Conservation (phyloP, 2,329 filamentous ascomycete species). For the Alternaria incomplexa region DNA sequence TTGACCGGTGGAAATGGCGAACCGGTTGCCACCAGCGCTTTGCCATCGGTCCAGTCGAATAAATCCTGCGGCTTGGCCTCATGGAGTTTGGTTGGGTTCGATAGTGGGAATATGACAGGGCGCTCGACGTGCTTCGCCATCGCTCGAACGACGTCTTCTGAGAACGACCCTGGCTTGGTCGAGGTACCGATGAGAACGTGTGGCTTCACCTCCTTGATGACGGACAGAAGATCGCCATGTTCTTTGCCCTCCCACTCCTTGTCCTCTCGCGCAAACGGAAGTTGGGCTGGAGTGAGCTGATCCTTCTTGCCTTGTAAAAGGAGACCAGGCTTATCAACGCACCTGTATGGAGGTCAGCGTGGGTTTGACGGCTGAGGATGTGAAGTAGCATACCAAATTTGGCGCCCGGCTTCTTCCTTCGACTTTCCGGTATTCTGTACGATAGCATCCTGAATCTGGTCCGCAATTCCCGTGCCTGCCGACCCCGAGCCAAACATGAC, state of each 20-base stretch:
- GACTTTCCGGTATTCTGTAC: constrained; percentile 69
- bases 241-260: constrained; percentile 67
- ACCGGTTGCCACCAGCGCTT: constrained; percentile 80
- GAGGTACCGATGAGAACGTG: constrained; percentile 86
- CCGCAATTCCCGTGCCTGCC: constrained; percentile 84
- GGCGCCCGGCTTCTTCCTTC: constrained; percentile 75
- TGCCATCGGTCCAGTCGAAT: constrained; percentile 77
- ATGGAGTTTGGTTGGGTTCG: constrained; percentile 83
- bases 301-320: constrained; percentile 68
- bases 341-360: constrained; percentile 56
- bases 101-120: constrained; percentile 87
- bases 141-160: constrained; percentile 72
- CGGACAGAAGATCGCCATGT: constrained; percentile 65
- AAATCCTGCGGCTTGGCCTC: constrained; percentile 81
- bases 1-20: constrained; percentile 80
- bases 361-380: rapidly evolving
- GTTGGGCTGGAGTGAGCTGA: constrained; percentile 70
- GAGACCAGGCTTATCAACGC: constrained; percentile 81
- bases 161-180: constrained; percentile 78
- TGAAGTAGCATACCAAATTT: constrained; percentile 69
- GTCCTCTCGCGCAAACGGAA: constrained; percentile 68
- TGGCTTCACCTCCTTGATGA: constrained; percentile 74
- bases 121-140: constrained; percentile 76
- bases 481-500: constrained; percentile 82
- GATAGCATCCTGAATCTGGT: constrained; percentile 82